Evolutionary conservation across 345 rosid genomes (phyloP), one percentile per base, ranked within the genome.

Genomic region (Boechera divaricarpa): DNA sequence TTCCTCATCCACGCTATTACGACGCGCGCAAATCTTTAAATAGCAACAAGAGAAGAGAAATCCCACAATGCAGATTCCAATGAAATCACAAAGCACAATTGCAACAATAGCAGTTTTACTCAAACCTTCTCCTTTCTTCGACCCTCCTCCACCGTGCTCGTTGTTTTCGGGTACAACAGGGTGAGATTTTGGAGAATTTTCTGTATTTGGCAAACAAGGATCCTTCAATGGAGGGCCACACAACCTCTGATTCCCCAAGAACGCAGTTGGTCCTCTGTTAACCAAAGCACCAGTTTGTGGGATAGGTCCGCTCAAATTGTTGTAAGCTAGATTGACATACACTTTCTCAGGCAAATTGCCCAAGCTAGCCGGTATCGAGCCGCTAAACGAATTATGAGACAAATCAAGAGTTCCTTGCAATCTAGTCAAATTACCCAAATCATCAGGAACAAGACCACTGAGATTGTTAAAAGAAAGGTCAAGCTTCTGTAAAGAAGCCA

Each of bases 401-500:
- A 92, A 85, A 87, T 94, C 98, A 79, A 84, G 92, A 65, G 98
- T 94, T 68, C 97, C 98, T 88, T 94, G 97, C 86, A 92, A 76
- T 58, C 87, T 87, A 72, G 89, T 90, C 82, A 90, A 72, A 38
- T 90, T 85, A 6, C 97, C 98, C 52, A 87, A 63, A 74, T 88
- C 96, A 75, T 82, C 74, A 66, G 97, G 98, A 65, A 94, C 80
- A 13, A 84, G 80, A 54, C 98, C 97, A 56, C 61, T 83, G 67
- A 94, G 82, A 41, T 70, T 80, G 71, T 94, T 94, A 73, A 82
- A 88, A 41, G 98, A 88, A 66, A 94, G 88, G 72, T 90, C 91
- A 68, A 94, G 91, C 70, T 80, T 90, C 68, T 88, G 91, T 33
- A 94, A 88, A 45, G 85, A 85, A 74, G 81, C 84, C 78, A 94